A percentile compares a stretch with the other conserved stretches of the same genome.
Evolutionary conservation across 2,329 filamentous ascomycete species (phyloP).

Genomic region (Amauroascus niger): DNA sequence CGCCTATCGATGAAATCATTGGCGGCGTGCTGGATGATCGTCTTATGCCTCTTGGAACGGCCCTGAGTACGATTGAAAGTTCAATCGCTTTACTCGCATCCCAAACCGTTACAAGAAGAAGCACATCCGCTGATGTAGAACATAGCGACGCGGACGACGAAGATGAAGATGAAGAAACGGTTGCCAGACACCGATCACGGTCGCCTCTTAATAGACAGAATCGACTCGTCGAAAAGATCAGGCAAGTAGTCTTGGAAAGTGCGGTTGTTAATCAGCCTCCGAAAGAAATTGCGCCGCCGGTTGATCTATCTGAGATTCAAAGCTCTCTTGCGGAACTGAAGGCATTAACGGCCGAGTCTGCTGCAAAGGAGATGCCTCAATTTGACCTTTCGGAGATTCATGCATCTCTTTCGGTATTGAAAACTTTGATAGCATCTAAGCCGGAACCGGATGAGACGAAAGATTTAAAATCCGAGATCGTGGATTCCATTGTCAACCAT

Average conservation of each 20-base stretch:
- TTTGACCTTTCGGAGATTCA: constrained; percentile 10
- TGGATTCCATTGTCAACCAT: constrained; percentile 52
- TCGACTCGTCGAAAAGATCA: constrained; percentile 71
- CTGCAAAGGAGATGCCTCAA: constrained; percentile 15
- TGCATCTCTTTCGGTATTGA: constrained; percentile 24
- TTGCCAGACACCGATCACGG: constrained; percentile 52
- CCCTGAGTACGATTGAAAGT: constrained; percentile 65
- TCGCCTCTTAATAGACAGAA: constrained; percentile 62
- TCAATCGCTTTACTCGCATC: constrained; percentile 52
- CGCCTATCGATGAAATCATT: constrained; percentile 77
- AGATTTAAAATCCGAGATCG: constrained; percentile 53
- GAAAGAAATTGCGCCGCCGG: constrained; percentile 20
- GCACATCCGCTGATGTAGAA: constrained; percentile 55
- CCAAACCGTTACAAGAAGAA: constrained; percentile 47
- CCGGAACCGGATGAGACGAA: constrained; percentile 34
- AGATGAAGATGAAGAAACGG: constrained; percentile 58
- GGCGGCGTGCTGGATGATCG: constrained; percentile 65
- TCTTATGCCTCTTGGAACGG: constrained; percentile 69
- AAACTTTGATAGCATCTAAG: constrained; percentile 31
- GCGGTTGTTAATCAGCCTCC: constrained; percentile 30
- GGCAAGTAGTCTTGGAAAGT: constrained; percentile 52
- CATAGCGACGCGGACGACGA: constrained; percentile 94
- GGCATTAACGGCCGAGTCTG: constrained; percentile 2
- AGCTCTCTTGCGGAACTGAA: constrained; percentile 28
- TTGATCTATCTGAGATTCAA: constrained; percentile 33